Percentiles rank a stretch among this genome's conserved stretches.
Evolutionary conservation across 176 grass and related monocot genomes (phyloP).

Genomic region (Triticum dicoccoides): DNA sequence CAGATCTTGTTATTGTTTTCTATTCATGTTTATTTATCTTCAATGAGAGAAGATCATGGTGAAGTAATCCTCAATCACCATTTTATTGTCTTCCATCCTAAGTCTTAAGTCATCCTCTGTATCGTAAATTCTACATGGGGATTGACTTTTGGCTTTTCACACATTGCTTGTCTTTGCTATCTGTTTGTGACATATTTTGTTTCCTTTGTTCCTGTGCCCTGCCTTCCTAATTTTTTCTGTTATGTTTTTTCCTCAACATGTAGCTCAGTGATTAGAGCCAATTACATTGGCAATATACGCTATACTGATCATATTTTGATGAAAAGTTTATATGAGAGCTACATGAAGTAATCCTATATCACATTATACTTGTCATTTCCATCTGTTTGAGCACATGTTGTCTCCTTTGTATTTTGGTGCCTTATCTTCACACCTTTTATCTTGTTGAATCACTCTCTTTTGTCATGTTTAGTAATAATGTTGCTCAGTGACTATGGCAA

Average conservation of each 20-base stretch:
- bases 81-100: not conserved
- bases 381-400: not conserved
- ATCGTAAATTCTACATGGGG: no score
- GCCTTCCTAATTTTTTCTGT: not conserved
- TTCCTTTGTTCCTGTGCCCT: not conserved
- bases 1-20: no score
- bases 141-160: no score
- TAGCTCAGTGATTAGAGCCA: slow-evolving; percentile 48
- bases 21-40: no score
- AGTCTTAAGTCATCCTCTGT: not conserved
- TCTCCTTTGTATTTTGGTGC: not conserved
- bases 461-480: not conserved
- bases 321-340: slow-evolving; percentile 43
- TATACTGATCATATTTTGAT: slow-evolving; percentile 40
- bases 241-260: not conserved
- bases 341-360: not conserved
- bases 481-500: slow-evolving; percentile 41
- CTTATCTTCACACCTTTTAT: not conserved
- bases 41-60: not conserved
- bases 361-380: not conserved
- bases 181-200: not conserved
- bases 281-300: slow-evolving; percentile 46
- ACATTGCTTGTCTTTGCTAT: no score
- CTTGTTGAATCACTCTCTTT: not conserved
- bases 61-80: not conserved